A percentile compares a stretch with the other conserved stretches of the same genome.
Evolutionary conservation across 2,329 filamentous ascomycete species (phyloP).

Genomic region (Pyricularia sp.): DNA sequence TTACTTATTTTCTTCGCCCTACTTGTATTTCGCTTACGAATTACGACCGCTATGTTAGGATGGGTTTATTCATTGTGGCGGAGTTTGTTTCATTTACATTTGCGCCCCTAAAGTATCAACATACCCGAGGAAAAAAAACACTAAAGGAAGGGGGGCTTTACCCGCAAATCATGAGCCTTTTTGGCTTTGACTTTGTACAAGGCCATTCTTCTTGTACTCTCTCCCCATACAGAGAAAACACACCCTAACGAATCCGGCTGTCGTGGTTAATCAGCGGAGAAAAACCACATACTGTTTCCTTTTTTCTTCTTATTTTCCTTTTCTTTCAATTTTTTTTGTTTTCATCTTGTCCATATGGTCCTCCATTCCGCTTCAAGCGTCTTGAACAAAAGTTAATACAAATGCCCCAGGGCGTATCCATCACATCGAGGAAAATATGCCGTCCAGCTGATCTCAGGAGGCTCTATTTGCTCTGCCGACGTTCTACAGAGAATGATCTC

Average conservation of each 20-base stretch:
- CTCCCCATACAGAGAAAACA: background rate
- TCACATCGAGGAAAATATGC: background rate
- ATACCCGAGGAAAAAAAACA: background rate
- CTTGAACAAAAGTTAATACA: background rate
- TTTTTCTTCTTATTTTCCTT: background rate
- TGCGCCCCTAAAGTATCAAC: background rate
- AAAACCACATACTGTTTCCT: background rate
- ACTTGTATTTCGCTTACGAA: slow-evolving; percentile 1
- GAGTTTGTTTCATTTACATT: background rate
- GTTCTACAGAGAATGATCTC: background rate
- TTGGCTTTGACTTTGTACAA: background rate
- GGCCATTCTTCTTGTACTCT: background rate
- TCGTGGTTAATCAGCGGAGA: background rate
- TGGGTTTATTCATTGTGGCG: background rate
- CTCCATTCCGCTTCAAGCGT: background rate
- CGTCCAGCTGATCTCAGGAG: background rate
- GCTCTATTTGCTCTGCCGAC: background rate
- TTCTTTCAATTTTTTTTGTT: background rate
- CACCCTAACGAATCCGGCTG: background rate
- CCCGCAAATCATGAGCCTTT: background rate
- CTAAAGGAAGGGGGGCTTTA: background rate
- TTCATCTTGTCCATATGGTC: too few relatives aligned
- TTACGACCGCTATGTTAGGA: slow-evolving; percentile 4
- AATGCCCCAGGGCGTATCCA: background rate
- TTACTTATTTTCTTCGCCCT: background rate